Evolutionary conservation across 768 basidiomycete genomes (phyloP), one percentile per base, ranked within the genome.

Genomic region (Boletus sp.): DNA sequence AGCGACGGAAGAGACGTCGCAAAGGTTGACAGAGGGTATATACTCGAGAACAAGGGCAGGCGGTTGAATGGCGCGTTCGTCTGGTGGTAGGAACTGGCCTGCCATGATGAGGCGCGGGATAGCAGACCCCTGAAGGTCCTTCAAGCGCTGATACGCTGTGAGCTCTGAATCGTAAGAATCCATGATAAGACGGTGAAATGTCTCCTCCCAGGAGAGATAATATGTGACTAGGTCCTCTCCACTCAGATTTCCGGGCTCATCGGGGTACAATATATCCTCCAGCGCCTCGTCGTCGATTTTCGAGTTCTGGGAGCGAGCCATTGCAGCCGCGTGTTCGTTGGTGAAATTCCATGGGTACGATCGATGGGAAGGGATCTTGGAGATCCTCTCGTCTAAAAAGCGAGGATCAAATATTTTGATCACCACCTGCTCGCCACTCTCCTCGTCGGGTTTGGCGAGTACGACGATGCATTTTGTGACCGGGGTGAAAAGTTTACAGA

Each of bases 361-460:
- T 7, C 11, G 11, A 27, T 5, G 33, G 13, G 35, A 45, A n/a
- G 38, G 23, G 29, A 23, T 11, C 27, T 19, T 5, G 47, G 40
- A 17, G 6, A 54, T 38, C 35, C 55, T 48, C 21, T 48, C 21
- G 5, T 55, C 42, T 11, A 55, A 37, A 23, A 44, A 57, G 17
- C 56, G 53, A 49, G 47, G 53, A 45, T 57, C 47, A 1, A n/a
- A 50, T 50, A 55, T 50, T 32, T 55, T 56, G 30, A 55, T 50
- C 0, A 45, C 48, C 6, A 50, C 37, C 25, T 42, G 32, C 11
- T 34, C 32, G 1, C 11, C 1, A 21, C 35, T 15, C 1, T 38
- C 42, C 3, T 2, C 30, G 13, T 41, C 33, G 2, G 47, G 42
- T n/a, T 55, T 50, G 37, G 47, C 56, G 15, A 57, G 47, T 5